Evolutionary conservation across 2,329 filamentous ascomycete species (phyloP), one percentile per base, ranked within the genome.

Genomic region (Alternaria sp.): DNA sequence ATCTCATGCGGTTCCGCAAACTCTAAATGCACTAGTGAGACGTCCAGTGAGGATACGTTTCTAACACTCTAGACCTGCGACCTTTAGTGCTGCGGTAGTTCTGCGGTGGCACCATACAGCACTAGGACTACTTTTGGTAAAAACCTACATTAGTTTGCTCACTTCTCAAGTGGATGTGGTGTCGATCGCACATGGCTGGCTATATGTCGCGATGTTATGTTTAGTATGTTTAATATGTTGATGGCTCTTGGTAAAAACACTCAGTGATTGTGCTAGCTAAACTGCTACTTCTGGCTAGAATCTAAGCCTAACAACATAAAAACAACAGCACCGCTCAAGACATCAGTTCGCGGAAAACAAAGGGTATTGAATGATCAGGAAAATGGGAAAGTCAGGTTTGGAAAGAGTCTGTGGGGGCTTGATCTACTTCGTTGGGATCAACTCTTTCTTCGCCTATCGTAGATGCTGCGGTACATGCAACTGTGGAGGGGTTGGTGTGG

Each of bases 341-440:
- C 25, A 63, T 8, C 9, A 38, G 27, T 41, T 63, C 57, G 27
- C 60, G 57, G 32, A 67, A 65, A 27, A 56, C 44, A 51, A 57
- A 58, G 62, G 65, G 65, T 65, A 67, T 67, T 32, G 50, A 52
- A 36, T 55, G 49, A 50, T 56, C 53, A 12, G 65, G 59, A 27
- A 67, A 65, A 36, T 59, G 49, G 5, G 60, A 61, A 46, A 67
- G 59, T 59, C 64, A 67, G 12, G 64, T 46, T 41, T 60, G 57
- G 34, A 67, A 65, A 16, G 57, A 57, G 20, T 36, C 46, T 34
- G 45, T 10, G 18, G 20, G 20, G 46, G 25, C 27, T 10, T 25
- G 18, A 32, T 25, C 14, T 16, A 36, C 14, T 12, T 25, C 46
- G 16, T 12, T 22, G n/a, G 14, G 9, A 27, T 25, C 12, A n/a